Evolutionary conservation across 2,329 filamentous ascomycete genomes (phyloP), one percentile per base, ranked within the genome.

Genomic region (Colletotrichum orchidophilum): DNA sequence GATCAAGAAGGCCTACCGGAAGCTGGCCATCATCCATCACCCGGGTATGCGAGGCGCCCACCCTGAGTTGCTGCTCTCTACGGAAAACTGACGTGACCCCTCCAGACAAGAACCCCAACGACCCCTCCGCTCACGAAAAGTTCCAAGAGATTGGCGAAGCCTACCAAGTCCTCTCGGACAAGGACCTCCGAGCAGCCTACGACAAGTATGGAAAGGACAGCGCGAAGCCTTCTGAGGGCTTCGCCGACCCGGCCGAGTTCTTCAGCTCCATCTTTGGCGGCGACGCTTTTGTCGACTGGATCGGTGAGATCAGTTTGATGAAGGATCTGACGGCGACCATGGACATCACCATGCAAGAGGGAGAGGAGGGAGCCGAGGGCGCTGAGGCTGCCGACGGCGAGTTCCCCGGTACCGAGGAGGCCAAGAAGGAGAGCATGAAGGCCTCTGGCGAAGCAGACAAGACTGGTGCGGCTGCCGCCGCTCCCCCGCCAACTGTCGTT

Each of bases 201-300:
- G 96, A 99, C 84, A 97, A 97, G 83, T 96, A 92, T 86, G 96
- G 96, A 81, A 98, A 98, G 84, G 96, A 99, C 78, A 91, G 94
- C 75, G 95, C 96, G 6, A 94, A 96, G 79, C 96, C 96, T 0
- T 91, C 92, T 77, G 93, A 94, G 77, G 96, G 96, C 73, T 99
- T 99, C 81, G 94, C 94, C 86, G 96, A 99, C 81, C 96, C 96
- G 1, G 89, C 95, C 74, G 96, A 99, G 83, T 99, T 99, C 88
- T 99, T 99, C 84, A 93, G 93, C 78, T 97, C 95, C 86, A 99
- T 99, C 76, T 99, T 99, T 79, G 96, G 96, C 76, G 96, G 96
- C 72, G 96, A 98, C 77, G 95, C 96, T 13, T 99, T 99, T 78
- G 87, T 93, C 72, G 96, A 99, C 85, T 94, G 96, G 87, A 98